phyloP scores from a whole-genome alignment of 345 rosid genomes.

The Salix brachista region DNA sequence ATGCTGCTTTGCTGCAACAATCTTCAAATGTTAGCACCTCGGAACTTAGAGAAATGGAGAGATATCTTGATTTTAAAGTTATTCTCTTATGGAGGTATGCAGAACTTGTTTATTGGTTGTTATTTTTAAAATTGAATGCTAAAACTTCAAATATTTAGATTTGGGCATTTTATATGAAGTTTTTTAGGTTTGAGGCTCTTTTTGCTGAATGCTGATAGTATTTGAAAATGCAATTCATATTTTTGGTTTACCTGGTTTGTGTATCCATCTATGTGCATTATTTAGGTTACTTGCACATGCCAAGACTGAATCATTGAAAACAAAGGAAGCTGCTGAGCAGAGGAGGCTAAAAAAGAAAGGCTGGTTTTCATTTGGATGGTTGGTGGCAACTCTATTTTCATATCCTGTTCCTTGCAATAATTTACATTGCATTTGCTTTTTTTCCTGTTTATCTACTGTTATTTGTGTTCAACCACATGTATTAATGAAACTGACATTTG shows the following conservation, averaged over 20 bases:
- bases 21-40: conserved; percentile 41
- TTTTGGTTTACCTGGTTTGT: background rate
- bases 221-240: background rate
- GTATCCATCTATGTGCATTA: background rate
- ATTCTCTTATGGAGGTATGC: conserved; percentile 92
- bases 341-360: conserved; percentile 66
- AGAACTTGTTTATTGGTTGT: background rate
- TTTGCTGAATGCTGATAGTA: background rate
- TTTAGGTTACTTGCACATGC: conserved; percentile 98
- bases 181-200: too few species aligned
- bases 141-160: background rate
- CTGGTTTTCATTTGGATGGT: conserved; percentile 93
- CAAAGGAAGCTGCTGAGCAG: conserved; percentile 91
- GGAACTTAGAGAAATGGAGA: conserved; percentile 86
- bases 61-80: conserved; percentile 88
- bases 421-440: conserved; percentile 3
- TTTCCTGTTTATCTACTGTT: conserved; percentile 2
- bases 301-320: conserved; percentile 85
- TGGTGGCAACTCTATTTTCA: conserved; percentile 28
- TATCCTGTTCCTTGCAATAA: conserved; percentile 9
- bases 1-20: conserved; percentile 75
- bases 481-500: background rate
- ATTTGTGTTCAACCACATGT: background rate
- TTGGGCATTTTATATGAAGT: background rate
- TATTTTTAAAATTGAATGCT: background rate